A percentile compares a stretch with the other conserved stretches of the same genome.
phyloP scores from a whole-genome alignment of 1,284 basidiomycete genomes.

The Rhodotorula sp. region DNA sequence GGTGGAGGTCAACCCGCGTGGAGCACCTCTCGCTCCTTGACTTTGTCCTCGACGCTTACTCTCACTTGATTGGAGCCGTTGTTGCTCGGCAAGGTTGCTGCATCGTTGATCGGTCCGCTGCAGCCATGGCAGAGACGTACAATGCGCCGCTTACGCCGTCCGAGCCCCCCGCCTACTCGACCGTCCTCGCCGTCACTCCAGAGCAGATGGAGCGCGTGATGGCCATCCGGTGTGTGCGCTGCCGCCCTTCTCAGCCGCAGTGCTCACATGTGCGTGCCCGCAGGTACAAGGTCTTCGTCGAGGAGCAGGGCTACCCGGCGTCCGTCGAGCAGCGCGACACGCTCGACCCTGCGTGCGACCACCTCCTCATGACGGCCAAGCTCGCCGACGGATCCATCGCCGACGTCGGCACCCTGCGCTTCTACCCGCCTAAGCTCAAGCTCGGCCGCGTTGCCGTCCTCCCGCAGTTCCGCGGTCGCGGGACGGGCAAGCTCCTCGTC shows the following conservation, averaged over 20 bases:
- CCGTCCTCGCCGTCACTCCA: conserved; percentile 11
- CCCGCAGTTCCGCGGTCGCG: conserved; percentile 10
- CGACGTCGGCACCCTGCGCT: conserved; percentile 24
- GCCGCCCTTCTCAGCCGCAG: not conserved
- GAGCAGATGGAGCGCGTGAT: conserved; percentile 30
- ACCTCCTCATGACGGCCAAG: conserved; percentile 13
- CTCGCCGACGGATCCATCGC: conserved; percentile 1
- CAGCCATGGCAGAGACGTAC: not conserved
- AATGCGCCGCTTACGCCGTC: not conserved
- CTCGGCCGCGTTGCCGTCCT: conserved; percentile 27
- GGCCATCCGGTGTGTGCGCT: conserved; percentile 31
- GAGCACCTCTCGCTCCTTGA: not conserved
- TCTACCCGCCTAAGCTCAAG: conserved; percentile 16
- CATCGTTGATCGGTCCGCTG: too few species aligned
- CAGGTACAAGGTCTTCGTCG: conserved; percentile 33
- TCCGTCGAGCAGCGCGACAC: conserved; percentile 24
- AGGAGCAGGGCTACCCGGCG: conserved; percentile 25
- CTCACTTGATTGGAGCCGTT: not conserved
- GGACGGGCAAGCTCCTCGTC: conserved; percentile 16
- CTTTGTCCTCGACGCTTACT: too few species aligned
- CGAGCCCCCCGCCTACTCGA: not conserved
- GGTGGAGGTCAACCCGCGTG: not conserved
- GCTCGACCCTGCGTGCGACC: conserved; percentile 22
- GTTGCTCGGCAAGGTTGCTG: not conserved
- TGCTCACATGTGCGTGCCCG: not conserved